phyloP scores from a whole-genome alignment of 2,329 filamentous ascomycete genomes.

The Colletotrichum musicola region DNA sequence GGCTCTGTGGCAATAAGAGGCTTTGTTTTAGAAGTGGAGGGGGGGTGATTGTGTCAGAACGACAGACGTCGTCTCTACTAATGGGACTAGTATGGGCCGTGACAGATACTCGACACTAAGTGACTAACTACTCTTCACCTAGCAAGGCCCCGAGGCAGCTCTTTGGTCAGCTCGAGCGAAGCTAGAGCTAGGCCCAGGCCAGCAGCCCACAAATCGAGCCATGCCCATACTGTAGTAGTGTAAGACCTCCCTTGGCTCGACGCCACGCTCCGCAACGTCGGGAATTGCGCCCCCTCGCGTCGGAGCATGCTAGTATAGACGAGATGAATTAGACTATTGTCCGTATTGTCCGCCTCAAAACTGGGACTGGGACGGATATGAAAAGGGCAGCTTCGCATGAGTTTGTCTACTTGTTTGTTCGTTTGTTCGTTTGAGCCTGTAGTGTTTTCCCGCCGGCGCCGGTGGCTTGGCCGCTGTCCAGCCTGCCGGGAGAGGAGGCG shows the following conservation, averaged over 20 bases:
- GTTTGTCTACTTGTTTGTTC: too few relatives aligned
- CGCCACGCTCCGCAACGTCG: conserved; percentile 23
- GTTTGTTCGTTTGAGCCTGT: too few relatives aligned
- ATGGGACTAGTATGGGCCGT: neutral
- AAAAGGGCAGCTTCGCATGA: too few relatives aligned
- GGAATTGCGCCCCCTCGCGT: neutral
- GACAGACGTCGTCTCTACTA: conserved; percentile 1
- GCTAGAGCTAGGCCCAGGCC: conserved; percentile 4
- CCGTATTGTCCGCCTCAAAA: too few relatives aligned
- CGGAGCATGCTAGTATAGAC: neutral
- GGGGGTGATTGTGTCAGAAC: neutral
- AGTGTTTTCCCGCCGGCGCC: too few relatives aligned
- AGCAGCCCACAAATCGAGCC: conserved; percentile 12
- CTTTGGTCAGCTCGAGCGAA: conserved; percentile 6
- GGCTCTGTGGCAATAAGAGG: conserved; percentile 2
- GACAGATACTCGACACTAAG: neutral
- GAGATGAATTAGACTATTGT: neutral
- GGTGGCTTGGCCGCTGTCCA: too few relatives aligned
- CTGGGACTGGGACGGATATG: too few relatives aligned
- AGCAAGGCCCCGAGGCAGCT: neutral
- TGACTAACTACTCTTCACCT: too few relatives aligned
- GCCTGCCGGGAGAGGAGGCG: too few relatives aligned
- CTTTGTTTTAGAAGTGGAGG: conserved; percentile 4
- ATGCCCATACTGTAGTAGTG: conserved; percentile 6
- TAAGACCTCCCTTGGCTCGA: neutral